phyloP scores from a whole-genome alignment of 345 rosid genomes.

The Cardamine occulta region DNA sequence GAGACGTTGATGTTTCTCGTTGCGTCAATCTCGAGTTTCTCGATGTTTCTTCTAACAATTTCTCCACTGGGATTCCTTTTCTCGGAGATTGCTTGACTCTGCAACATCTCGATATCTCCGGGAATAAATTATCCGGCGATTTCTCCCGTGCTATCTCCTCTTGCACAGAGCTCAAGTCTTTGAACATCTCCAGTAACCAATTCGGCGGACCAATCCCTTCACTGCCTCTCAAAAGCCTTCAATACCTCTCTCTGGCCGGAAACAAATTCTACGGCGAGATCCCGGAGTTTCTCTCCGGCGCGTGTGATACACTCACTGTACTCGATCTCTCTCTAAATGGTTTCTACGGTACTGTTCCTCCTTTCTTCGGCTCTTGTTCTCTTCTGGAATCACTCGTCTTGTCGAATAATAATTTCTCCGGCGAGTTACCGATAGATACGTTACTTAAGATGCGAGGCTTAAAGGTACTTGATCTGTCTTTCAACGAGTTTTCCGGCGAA shows the following conservation, averaged over 20 bases:
- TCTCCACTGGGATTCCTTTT: constrained; percentile 55
- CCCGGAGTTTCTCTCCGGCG: constrained; percentile 63
- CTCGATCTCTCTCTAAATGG: constrained; percentile 81
- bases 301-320: constrained; percentile 65
- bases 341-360: constrained; percentile 74
- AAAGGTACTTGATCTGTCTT: constrained; percentile 60
- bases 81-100: constrained; percentile 71
- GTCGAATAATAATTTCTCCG: constrained; percentile 69
- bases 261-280: constrained; percentile 71
- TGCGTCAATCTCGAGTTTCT: constrained; percentile 63
- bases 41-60: constrained; percentile 80
- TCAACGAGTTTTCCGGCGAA: constrained; percentile 61
- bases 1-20: constrained; percentile 66
- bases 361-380: constrained; percentile 62
- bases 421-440: constrained; percentile 67
- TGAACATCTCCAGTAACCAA: constrained; percentile 68
- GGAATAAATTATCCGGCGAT: constrained; percentile 69
- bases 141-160: constrained; percentile 56
- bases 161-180: constrained; percentile 60
- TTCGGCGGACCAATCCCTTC: constrained; percentile 70
- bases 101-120: constrained; percentile 76
- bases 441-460: constrained; percentile 63
- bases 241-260: constrained; percentile 54
- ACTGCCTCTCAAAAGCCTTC: constrained; percentile 57
- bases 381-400: constrained; percentile 60